phyloP scores from a whole-genome alignment of 371 early-diverging fungal genomes.

The Syncephalastrum monosporum region DNA sequence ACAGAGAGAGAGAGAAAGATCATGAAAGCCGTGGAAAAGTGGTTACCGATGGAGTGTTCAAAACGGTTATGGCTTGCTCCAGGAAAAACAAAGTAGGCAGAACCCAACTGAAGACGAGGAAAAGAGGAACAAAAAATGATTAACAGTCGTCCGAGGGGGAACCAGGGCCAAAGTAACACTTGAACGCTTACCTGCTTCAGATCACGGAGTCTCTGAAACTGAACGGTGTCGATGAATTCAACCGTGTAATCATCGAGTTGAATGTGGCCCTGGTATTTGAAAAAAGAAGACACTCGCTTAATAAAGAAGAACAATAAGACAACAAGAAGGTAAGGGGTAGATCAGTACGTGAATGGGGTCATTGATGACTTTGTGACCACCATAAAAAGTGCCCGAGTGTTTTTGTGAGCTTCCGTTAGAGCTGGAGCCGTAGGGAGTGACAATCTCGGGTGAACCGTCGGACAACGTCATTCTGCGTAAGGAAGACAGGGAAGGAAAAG shows the following conservation, averaged over 20 bases:
- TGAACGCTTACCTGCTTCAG: constrained; percentile 76
- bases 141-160: neutral
- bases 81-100: constrained; percentile 89
- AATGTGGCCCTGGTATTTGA: constrained; percentile 72
- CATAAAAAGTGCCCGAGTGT: constrained; percentile 39
- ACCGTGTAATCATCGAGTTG: constrained; percentile 65
- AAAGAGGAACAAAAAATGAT: neutral
- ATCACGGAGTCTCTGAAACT: constrained; percentile 89
- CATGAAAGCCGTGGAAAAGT: no score
- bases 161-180: no score
- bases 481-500: neutral
- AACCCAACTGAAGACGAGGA: constrained; percentile 29
- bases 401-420: neutral
- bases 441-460: neutral
- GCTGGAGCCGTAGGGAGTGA: neutral
- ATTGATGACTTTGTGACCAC: constrained; percentile 55
- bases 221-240: constrained; percentile 87
- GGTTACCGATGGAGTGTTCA: constrained; percentile 82
- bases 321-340: neutral
- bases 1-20: no score
- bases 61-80: constrained; percentile 92
- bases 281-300: neutral
- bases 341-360: constrained; percentile 65
- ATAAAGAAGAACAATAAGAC: neutral
- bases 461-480: neutral